Evolutionary conservation across 1,284 basidiomycete genomes (phyloP).

Genomic region (Spongispora temasekensis): DNA sequence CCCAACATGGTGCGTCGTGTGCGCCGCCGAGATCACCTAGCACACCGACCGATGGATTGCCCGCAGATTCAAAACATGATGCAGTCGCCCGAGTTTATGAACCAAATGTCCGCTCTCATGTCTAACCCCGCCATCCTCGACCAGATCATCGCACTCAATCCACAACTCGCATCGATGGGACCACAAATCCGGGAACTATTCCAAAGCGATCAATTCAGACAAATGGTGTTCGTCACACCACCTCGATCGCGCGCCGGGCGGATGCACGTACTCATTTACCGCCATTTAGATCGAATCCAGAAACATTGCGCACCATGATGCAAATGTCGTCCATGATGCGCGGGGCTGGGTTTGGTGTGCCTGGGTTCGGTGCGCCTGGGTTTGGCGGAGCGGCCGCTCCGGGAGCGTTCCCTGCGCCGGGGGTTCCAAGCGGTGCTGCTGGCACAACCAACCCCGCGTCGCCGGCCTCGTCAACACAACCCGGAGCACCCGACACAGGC

Average conservation of each 20-base stretch:
- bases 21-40: no score
- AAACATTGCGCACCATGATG: conserved; percentile 78
- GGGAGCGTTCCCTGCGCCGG: not conserved
- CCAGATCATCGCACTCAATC: conserved; percentile 80
- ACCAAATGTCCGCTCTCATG: conserved; percentile 77
- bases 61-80: conserved; percentile 79
- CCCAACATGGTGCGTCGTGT: conserved; percentile 78
- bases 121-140: conserved; percentile 82
- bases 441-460: conserved; percentile 32
- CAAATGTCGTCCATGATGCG: conserved; percentile 67
- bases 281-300: conserved; percentile 67
- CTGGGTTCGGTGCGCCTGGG: conserved; percentile 9
- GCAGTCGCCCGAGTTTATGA: conserved; percentile 77
- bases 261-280: not conserved
- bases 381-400: no score
- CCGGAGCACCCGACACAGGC: conserved; percentile 21
- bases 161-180: conserved; percentile 76
- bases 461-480: conserved; percentile 14
- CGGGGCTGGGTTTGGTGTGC: conserved; percentile 37
- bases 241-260: no score
- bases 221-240: conserved; percentile 81
- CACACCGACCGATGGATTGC: conserved; percentile 1
- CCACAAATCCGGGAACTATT: conserved; percentile 82
- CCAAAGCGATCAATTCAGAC: conserved; percentile 77
- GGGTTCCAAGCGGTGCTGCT: conserved; percentile 22